These are phyloP conservation scores for Oidium heveae DNA, from an alignment of 2,329 filamentous ascomycete species.

Conservation along the genomic window DNA sequence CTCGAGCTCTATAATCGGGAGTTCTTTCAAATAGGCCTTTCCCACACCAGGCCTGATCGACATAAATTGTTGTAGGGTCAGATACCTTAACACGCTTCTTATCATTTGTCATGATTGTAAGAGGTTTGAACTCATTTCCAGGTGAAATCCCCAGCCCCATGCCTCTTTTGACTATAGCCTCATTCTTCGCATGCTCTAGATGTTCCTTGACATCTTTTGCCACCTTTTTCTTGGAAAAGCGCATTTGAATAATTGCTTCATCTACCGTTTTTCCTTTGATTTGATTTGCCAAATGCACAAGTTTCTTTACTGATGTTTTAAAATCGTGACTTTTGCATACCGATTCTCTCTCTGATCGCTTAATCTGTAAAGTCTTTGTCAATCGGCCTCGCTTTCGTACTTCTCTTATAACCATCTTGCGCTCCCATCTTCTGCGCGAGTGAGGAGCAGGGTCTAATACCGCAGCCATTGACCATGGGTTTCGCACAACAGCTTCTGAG, in stretches of 20 bases:
- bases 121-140: conserved; percentile 16
- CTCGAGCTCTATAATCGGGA: conserved; percentile 51
- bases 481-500: conserved; percentile 12
- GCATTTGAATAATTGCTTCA: conserved; percentile 84
- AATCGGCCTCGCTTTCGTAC: conserved; percentile 43
- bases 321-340: conserved; percentile 40
- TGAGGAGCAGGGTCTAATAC: conserved; percentile 53
- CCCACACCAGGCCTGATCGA: conserved; percentile 83
- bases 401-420: conserved; percentile 59
- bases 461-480: conserved; percentile 29
- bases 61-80: conserved; percentile 64
- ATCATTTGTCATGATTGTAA: conserved; percentile 46
- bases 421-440: conserved; percentile 48
- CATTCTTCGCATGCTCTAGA: conserved; percentile 56
- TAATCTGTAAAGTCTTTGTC: conserved; percentile 38
- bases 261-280: conserved; percentile 84
- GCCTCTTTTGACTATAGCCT: conserved; percentile 52
- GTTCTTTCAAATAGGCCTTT: conserved; percentile 34
- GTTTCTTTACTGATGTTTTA: conserved; percentile 77
- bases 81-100: conserved; percentile 44
- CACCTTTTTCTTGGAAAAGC: conserved; percentile 82
- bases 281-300: conserved; percentile 63
- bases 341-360: conserved; percentile 33
- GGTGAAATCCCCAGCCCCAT: conserved; percentile 43
- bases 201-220: conserved; percentile 57